A percentile compares a stretch with the other conserved stretches of the same genome.
These are phyloP conservation scores for Candida germanica DNA, from an alignment of 805 yeast genomes.

Conservation along the genomic window DNA sequence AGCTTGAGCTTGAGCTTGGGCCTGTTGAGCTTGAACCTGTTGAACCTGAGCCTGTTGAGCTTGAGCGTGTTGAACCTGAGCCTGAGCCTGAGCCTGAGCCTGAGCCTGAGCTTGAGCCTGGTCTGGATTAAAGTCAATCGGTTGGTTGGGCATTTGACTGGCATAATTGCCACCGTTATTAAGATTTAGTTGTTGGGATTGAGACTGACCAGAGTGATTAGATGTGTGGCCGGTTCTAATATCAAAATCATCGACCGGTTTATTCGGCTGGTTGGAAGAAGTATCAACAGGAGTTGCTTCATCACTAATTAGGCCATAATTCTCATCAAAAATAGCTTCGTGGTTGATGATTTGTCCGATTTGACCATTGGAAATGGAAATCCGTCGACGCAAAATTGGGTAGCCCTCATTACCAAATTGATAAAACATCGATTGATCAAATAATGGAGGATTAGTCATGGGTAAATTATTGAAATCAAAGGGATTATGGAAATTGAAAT, in stretches of 20 bases:
- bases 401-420: conserved; percentile 32
- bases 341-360: conserved; percentile 66
- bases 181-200: conserved; percentile 1
- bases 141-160: background rate
- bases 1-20: background rate
- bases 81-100: conserved; percentile 1
- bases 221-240: too few species aligned
- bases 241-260: background rate
- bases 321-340: conserved; percentile 35
- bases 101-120: conserved; percentile 3
- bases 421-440: conserved; percentile 40
- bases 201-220: too few species aligned
- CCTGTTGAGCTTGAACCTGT: background rate
- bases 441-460: conserved; percentile 45
- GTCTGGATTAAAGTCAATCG: background rate
- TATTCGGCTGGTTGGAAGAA: background rate
- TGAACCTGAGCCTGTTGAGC: background rate
- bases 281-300: conserved; percentile 8
- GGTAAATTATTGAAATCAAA: conserved; percentile 41
- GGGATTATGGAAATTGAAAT: conserved; percentile 27
- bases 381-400: conserved; percentile 52
- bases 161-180: too few species aligned
- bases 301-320: conserved; percentile 10
- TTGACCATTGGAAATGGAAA: conserved; percentile 82
- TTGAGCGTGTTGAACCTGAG: conserved; percentile 2